Base-by-base conservation (phyloP, 306 rosid genomes). In the Begonia peltatifolia region DNA sequence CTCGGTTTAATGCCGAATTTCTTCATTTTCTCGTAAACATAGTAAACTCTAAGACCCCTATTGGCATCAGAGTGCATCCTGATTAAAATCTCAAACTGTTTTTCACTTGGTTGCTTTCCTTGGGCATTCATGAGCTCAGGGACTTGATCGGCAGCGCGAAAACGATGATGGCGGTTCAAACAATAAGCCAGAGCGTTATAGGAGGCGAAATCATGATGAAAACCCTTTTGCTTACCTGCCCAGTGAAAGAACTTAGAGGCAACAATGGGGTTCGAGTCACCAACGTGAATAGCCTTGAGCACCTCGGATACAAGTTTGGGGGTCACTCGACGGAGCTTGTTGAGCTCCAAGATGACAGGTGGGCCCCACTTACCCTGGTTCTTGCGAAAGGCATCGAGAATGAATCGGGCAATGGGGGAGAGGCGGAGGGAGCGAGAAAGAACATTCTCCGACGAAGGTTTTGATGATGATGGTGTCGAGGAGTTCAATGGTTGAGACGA, bases 101-200 rank as follows among this genome's bases (percentile, higher is more conserved):
- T 89, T 73, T 84, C 85, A n/a, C 75, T 76, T 0, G 97, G 95
- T 1, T 82, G 79, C 46, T 71, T 89, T 11, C 95, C 95, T 42
- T 89, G 95, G 0, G 90, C 72, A 6, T 68, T 76, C 97, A 82
- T 89, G 30, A 84, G 70, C 20, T 89, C 90, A 0, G 94, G 95
- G 15, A 85, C 57, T 54, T 80, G 83, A 65, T 82, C 90, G 0
- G 84, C 94, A 0, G 79, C 75, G 4, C 80, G 59, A 55, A 72
- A 83, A 12, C 68, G 80, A 22, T 74, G 63, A 12, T 55, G 25
- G 7, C 87, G 78, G 63, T 89, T 89, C 52, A 85, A 60, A 60
- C 94, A 85, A 49, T 78, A 82, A 10, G 94, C 72, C 2, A 74
- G 65, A 41, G 97, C 97, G 12, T 89, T 89, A 20, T 74, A 80